phyloP scores from a whole-genome alignment of 2,329 filamentous ascomycete species.

The Stromatinia cepivora region DNA sequence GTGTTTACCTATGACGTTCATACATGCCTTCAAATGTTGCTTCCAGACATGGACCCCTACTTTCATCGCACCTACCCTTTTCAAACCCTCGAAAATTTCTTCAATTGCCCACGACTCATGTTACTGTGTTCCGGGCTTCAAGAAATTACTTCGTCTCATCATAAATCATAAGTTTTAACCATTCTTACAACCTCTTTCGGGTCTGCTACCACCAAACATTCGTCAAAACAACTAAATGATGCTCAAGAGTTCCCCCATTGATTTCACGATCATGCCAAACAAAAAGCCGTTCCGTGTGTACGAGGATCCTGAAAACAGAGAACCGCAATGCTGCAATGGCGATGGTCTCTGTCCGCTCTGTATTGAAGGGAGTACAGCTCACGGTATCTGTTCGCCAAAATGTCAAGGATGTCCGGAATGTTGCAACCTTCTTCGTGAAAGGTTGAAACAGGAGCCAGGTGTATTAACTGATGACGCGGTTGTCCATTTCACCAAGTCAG shows the following conservation, averaged over 20 bases:
- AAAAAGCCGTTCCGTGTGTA: neutral
- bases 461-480: no score
- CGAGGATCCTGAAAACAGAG: neutral
- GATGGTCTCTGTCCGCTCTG: neutral
- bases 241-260: neutral
- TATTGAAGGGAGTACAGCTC: neutral
- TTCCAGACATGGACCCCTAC: neutral
- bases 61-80: neutral
- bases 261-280: neutral
- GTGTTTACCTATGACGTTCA: neutral
- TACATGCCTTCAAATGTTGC: neutral
- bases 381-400: neutral
- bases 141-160: neutral
- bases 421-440: neutral
- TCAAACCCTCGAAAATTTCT: neutral
- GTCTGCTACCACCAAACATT: neutral
- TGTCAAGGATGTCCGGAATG: neutral
- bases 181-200: neutral
- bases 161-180: neutral
- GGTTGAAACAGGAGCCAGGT: neutral
- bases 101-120: neutral
- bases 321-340: neutral
- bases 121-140: neutral
- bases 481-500: neutral
- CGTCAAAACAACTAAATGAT: neutral